Evolutionary conservation across 225 moss, liverwort and hornwort species (phyloP).

Genomic region (Sphagnum contortum): DNA sequence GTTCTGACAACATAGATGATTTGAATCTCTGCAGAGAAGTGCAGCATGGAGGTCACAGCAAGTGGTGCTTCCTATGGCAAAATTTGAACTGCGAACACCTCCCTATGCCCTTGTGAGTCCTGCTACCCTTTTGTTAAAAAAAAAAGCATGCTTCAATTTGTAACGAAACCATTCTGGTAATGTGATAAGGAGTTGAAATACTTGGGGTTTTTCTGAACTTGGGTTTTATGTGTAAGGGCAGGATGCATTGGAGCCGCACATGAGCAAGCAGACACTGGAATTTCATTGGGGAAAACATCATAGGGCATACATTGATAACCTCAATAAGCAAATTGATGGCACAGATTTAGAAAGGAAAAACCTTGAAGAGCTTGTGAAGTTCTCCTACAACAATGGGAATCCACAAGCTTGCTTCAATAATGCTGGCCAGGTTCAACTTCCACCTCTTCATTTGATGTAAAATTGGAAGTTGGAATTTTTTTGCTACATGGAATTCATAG

Average conservation of each 20-base stretch:
- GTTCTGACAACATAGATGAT: too few species aligned
- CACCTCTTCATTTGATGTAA: not conserved
- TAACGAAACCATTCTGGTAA: too few species aligned
- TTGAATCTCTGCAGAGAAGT: not conserved
- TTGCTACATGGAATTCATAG: not conserved
- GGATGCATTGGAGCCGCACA: conserved; percentile 76
- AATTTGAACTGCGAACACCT: conserved; percentile 32
- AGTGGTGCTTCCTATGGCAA: conserved; percentile 18
- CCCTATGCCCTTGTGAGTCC: conserved; percentile 24
- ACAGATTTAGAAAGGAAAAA: conserved; percentile 34
- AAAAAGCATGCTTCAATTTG: too few species aligned
- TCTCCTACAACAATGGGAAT: conserved; percentile 61
- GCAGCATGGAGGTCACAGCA: not conserved
- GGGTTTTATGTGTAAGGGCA: conserved; percentile 10
- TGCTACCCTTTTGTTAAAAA: not conserved
- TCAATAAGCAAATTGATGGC: conserved; percentile 66
- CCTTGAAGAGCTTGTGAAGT: conserved; percentile 49
- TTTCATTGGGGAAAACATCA: conserved; percentile 85
- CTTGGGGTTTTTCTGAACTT: too few species aligned
- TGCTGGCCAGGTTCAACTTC: conserved; percentile 42
- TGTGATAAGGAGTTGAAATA: too few species aligned
- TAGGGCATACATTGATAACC: conserved; percentile 50
- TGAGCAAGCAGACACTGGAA: conserved; percentile 69
- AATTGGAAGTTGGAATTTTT: not conserved
- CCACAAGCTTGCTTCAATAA: conserved; percentile 58